Base-by-base conservation (phyloP, 2,329 filamentous ascomycete genomes). In the Ascochyta koolunga region DNA sequence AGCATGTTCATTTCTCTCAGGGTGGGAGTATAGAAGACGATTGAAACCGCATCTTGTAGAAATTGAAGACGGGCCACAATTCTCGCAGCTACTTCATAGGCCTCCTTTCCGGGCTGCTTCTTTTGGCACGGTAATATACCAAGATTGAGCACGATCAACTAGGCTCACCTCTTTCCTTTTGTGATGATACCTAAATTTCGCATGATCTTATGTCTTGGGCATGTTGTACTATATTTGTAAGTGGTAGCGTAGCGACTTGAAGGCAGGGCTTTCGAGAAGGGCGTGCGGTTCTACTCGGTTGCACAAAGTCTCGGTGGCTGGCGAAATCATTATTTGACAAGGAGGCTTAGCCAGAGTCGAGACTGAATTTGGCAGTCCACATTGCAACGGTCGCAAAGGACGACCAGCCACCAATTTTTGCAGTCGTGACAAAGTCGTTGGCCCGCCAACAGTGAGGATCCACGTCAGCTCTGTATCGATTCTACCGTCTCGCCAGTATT, bases 341-440 rank as follows among this genome's bases (percentile, higher is more conserved):
- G 50, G 38, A 18, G 32, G 39, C 40, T 50, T 38, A 49, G 45
- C 29, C 15, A 16, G 8, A 31, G 40, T 40, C 36, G 48, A 37
- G 35, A 45, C 45, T 45, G 13, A 21, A 54, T 54, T 29, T 33
- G 51, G 51, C 18, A 32, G 29, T 37, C n/a, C 31, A 33, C 50
- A 48, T 49, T 54, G 50, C 39, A 54, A 54, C 50, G 21, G 50
- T 54, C 33, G 50, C 50, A 48, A 54, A 48, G 44, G 22, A 48
- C 33, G 11, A 43, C 33, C 44, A 54, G 50, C 50, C 50, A 54
- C 50, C 50, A 54, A 48, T 49, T 48, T 54, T 27, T 33, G 16
- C 25, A 16, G 36, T 18, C 37, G 39, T 49, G 50, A 54, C 45
- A 37, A 41, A 41, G 51, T 54, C 51, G 50, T 19, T 35, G 45